phyloP scores from a whole-genome alignment of 306 rosid species.

The Casuarina equisetifolia region DNA sequence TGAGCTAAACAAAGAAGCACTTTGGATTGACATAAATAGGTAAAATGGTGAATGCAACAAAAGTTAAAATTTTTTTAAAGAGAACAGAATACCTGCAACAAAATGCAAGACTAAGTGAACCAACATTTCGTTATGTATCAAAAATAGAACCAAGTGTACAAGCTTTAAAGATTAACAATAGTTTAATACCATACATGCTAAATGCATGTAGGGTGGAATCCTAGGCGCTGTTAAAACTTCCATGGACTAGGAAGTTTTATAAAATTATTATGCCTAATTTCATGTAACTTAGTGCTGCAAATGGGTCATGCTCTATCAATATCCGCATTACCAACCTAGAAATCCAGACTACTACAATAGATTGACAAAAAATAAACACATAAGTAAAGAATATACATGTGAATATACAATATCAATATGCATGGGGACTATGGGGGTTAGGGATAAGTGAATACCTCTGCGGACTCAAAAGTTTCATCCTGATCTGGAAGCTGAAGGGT shows the following conservation, averaged over 20 bases:
- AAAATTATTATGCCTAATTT: too few species aligned
- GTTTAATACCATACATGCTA: neutral
- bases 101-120: neutral
- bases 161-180: neutral
- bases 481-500: constrained; percentile 85
- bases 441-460: constrained; percentile 60
- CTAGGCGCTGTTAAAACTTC: neutral
- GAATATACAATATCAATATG: neutral
- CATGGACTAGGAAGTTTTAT: too few species aligned
- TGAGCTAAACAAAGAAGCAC: neutral
- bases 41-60: neutral
- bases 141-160: neutral
- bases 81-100: neutral
- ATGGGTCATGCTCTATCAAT: too few species aligned
- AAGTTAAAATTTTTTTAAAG: neutral
- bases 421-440: neutral
- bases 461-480: constrained; percentile 62
- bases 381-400: neutral
- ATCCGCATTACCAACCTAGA: neutral
- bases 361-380: neutral
- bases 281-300: too few species aligned
- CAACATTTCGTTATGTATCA: neutral
- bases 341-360: neutral
- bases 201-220: neutral
- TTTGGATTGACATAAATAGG: neutral